Base-by-base conservation (phyloP, 2,329 filamentous ascomycete genomes). In the Aspergillus aculeatinus region DNA sequence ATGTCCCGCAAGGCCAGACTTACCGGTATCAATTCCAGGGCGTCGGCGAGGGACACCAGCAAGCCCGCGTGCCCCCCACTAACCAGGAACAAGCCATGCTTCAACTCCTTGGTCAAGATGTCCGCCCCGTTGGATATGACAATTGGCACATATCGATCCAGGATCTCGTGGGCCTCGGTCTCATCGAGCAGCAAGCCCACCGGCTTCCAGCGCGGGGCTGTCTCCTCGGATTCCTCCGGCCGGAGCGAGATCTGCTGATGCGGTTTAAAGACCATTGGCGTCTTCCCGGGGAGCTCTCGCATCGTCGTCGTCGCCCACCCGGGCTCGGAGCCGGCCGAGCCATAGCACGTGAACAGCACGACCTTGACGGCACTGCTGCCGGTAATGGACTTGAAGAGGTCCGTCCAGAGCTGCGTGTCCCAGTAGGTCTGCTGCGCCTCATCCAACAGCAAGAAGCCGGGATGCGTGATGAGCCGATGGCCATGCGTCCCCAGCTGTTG, bases 271-370 rank as follows among this genome's bases (percentile, higher is more conserved):
- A 29, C 27, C 42, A 62, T 58, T 7, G 57, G 54, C 1, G 55
- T 60, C 25, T 25, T 19, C 35, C 4, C 27, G 50, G 52, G 29
- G 27, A 29, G 27, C 7, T 29, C 27, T 29, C 27, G 27, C 27
- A 29, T 29, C 27, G 27, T 29, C 27, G 27, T 29, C 27, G 27
- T 10, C 27, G 27, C 27, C 9, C 27, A 1, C 27, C 27, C 27
- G 27, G 48, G 55, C n/a, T 16, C 25, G 25, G n/a, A 21, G 10
- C 10, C 48, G 5, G 59, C 39, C 7, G 56, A 62, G 52, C 63
- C 58, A 52, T 61, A 61, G 12, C 61, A 63, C 31, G 55, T 50
- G 27, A 65, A 64, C 42, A 65, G 54, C 31, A 65, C 42, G 23
- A 65, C 57, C 23, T 25, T 55, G 4, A 55, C 10, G 11, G n/a